Evolutionary conservation across 768 basidiomycete genomes (phyloP), one percentile per base, ranked within the genome.

Genomic region (Suillus americanus): DNA sequence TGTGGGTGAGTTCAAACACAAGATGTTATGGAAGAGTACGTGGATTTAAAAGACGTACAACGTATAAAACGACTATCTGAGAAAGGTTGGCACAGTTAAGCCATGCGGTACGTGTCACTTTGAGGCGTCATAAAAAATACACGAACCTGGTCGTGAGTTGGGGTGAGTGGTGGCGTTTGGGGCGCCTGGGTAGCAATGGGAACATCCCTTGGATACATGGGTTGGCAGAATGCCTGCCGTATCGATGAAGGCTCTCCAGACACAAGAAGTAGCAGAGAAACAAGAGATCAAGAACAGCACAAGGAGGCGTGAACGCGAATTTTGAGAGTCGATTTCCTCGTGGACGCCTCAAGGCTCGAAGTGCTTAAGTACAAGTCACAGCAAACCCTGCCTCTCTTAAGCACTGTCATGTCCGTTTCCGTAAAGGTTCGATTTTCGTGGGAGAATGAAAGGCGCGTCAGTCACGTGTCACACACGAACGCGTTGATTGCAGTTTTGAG

Each of bases 41-140:
- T 43, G 41, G 43, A 61, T 60, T 45, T 60, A 72, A 46, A 63
- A 62, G 60, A 83, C 89, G 69, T 77, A 91, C 91, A 63, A 91
- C 89, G 69, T 90, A 92, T 67, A 92, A 79, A 40, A 90, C 86
- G 50, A 91, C 88, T 63, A 88, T 84, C 91, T 91, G 76, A 37
- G 68, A 62, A 63, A 61, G 59, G 60, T 63, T 53, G 66, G 54
- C 53, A 63, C 67, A 28, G 65, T 69, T 74, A 66, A 69, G 66
- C 64, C 66, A 62, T 67, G 55, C 69, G 65, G 67, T 68, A 67
- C 63, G 62, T 62, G 64, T 70, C 66, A 60, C 64, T 64, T 64
- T 18, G 51, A 63, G 45, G 65, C 64, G 66, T 64, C 54, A 62
- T 72, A 60, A 62, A 40, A 67, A 63, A 65, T 62, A 65, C 56